Evolutionary conservation across 176 grass and related monocot genomes (phyloP).

Genomic region (Oryza meyeriana): DNA sequence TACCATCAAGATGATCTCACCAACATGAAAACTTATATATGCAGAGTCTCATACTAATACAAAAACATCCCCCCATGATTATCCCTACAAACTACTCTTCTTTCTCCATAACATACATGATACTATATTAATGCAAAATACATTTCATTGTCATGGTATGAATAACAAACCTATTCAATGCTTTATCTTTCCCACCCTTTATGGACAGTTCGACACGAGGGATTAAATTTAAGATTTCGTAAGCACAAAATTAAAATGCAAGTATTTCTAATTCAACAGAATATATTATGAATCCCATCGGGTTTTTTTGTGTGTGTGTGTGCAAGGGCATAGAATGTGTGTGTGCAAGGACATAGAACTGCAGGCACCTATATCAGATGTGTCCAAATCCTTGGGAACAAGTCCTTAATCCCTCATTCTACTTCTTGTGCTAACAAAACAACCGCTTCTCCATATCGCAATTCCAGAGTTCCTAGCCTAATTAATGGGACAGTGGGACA

Average conservation of each 20-base stretch:
- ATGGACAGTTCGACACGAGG: not conserved
- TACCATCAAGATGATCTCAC: not conserved
- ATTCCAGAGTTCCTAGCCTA: not conserved
- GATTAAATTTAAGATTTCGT: not conserved
- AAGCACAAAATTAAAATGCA: not conserved
- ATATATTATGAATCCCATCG: not conserved
- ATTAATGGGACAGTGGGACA: not conserved
- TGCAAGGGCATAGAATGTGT: not conserved
- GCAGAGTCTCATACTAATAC: not conserved
- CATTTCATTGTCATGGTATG: not conserved
- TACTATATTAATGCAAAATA: not conserved
- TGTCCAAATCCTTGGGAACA: not conserved
- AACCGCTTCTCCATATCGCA: not conserved
- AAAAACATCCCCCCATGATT: not conserved
- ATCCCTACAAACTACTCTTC: not conserved
- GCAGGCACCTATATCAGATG: not conserved
- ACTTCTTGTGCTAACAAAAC: not conserved
- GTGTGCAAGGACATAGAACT: not conserved
- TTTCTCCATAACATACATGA: not conserved
- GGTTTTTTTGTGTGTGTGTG: not conserved
- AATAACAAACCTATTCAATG: not conserved
- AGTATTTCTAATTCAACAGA: not conserved
- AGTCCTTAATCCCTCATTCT: not conserved
- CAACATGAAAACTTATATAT: not conserved
- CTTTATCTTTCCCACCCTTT: not conserved